Percentiles rank a stretch among this genome's conserved stretches.
phyloP scores from a whole-genome alignment of 441 rosid genomes.

The Rhodomyrtus psidioides region DNA sequence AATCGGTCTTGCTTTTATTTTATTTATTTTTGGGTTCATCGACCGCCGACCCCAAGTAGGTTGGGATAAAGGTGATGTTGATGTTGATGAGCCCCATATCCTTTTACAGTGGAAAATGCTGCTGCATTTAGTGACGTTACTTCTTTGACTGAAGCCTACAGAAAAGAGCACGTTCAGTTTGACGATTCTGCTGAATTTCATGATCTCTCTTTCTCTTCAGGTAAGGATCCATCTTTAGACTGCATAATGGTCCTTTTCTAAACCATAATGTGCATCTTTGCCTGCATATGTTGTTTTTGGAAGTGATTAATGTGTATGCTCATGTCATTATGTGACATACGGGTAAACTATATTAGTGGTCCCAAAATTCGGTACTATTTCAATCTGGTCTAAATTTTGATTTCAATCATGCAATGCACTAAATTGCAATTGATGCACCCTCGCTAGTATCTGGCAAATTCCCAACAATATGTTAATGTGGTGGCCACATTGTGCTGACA shows the following conservation, averaged over 20 bases:
- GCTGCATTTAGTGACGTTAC: not conserved
- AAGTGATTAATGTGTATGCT: not conserved
- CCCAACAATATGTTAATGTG: not conserved
- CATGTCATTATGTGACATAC: not conserved
- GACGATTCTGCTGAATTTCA: not conserved
- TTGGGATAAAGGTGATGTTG: too few relatives aligned
- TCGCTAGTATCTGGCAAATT: not conserved
- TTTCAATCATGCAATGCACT: not conserved
- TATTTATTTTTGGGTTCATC: too few relatives aligned
- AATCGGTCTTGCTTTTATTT: too few relatives aligned
- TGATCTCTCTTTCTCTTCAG: not conserved
- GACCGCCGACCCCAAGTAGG: too few relatives aligned
- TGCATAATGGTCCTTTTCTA: not conserved
- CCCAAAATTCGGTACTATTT: not conserved
- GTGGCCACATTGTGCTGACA: not conserved
- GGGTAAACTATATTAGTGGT: not conserved
- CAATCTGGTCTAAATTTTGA: not conserved
- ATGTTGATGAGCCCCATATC: not conserved
- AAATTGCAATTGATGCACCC: not conserved
- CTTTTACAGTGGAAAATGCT: constrained; percentile 6
- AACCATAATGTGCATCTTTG: not conserved
- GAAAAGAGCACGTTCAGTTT: not conserved
- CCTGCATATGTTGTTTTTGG: not conserved
- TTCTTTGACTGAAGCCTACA: not conserved
- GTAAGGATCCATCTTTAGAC: not conserved